These are phyloP conservation scores for Globisporangium middletonii DNA, from an alignment of 352 stramenopile species.

Conservation along the genomic window DNA sequence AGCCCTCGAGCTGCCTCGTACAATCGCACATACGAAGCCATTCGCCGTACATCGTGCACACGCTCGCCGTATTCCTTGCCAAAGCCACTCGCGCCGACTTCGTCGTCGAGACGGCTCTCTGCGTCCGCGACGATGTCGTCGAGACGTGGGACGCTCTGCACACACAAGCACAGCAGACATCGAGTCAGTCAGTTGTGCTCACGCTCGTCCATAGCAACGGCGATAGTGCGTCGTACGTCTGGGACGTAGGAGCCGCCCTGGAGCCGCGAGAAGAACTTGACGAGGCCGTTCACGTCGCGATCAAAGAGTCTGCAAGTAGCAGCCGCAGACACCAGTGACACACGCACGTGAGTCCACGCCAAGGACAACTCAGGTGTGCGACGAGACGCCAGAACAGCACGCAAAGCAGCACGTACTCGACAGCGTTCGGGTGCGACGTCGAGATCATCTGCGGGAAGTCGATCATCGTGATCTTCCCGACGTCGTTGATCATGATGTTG, in stretches of 20 bases:
- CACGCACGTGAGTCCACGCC: background rate
- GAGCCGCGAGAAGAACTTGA: slow-evolving; percentile 93
- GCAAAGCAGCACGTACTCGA: slow-evolving; percentile 77
- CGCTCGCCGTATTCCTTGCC: slow-evolving; percentile 70
- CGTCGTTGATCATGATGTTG: slow-evolving; percentile 98
- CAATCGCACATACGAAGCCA: background rate
- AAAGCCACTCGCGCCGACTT: slow-evolving; percentile 79
- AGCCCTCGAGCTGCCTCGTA: background rate
- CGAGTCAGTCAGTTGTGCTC: slow-evolving; percentile 6
- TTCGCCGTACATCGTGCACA: slow-evolving; percentile 47
- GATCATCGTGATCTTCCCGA: slow-evolving; percentile 97
- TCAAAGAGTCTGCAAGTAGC: slow-evolving; percentile 73
- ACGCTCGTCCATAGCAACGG: slow-evolving; percentile 1
- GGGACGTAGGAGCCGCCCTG: slow-evolving; percentile 78
- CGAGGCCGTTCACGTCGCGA: slow-evolving; percentile 94
- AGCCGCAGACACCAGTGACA: background rate
- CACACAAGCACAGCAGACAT: slow-evolving; percentile 4
- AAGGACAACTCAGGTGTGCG: background rate
- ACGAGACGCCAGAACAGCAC: no score
- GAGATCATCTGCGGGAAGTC: slow-evolving; percentile 99
- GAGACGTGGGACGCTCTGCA: slow-evolving; percentile 43
- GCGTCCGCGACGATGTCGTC: slow-evolving; percentile 66
- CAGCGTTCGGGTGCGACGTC: slow-evolving; percentile 96
- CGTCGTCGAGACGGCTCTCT: slow-evolving; percentile 54
- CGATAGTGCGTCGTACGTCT: slow-evolving; percentile 48